Base-by-base conservation (phyloP, 2,329 filamentous ascomycete species). In the Diatrype stigma region DNA sequence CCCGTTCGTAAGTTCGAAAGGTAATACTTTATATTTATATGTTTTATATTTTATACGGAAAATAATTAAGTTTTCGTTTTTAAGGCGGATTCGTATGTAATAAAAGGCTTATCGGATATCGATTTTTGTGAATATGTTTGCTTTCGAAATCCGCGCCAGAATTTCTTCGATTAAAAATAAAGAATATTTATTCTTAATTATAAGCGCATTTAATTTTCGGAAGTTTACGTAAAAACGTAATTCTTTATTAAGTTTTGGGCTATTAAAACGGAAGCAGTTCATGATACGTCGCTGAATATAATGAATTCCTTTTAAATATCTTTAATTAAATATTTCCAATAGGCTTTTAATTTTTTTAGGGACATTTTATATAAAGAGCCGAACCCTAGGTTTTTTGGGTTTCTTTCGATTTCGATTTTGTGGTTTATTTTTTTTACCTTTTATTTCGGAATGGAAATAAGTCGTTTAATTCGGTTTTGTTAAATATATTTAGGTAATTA, bases 161-260 rank as follows among this genome's bases (percentile, higher is more conserved):
- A 48, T 42, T 48, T 49, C 35, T 21, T 54, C 35, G 19, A 51
- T 46, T 32, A 51, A 47, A 17, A 34, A 19, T 48, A 51, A 48
- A 17, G 34, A 30, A 34, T 49, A 54, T 19, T 28, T 2, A 26
- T 48, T 35, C 42, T 53, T 54, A 30, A 30, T 42, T 16, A 28
- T 53, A 42, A 51, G 16, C 2, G 21, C 6, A 17, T 50, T 53
- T 16, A 54, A 23, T 30, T 51, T 45, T 23, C 23, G n/a, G 34
- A 51, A 51, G 42, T 54, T 42, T 32, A 54, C 34, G 22, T 46
- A 54, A 40, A 54, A 48, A 5, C 26, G 23, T 2, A 49, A 46
- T 28, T n/a, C 35, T 32, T 34, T 35, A 16, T 49, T 49, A 21
- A 26, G 1, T 49, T 52, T 49, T 30, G 5, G 5, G 10, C 5